These are phyloP conservation scores for Persicaria tinctoria DNA, from an alignment of 148 eudicot species.

Conservation along the genomic window DNA sequence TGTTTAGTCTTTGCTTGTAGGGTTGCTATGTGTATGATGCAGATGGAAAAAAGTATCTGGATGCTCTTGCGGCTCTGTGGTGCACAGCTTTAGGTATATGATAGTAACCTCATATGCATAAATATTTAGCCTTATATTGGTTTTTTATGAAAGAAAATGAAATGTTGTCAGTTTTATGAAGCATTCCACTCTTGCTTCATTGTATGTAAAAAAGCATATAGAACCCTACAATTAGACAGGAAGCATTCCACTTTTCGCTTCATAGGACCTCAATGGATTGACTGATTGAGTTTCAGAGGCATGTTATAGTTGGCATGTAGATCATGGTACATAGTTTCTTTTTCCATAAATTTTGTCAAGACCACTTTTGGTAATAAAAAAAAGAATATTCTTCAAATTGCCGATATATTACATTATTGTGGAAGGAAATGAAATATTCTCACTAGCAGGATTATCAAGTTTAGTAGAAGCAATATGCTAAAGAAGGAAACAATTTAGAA, in stretches of 20 bases:
- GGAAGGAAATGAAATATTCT: no score
- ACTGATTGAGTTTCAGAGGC: background rate
- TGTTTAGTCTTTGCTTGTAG: conserved; percentile 29
- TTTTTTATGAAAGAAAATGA: background rate
- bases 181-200: background rate
- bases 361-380: no score
- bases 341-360: background rate
- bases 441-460: background rate
- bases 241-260: background rate
- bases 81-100: conserved; percentile 77
- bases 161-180: background rate
- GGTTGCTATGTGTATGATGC: conserved; percentile 77
- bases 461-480: background rate
- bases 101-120: background rate
- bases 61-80: conserved; percentile 97
- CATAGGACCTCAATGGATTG: background rate
- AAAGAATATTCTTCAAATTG: no score
- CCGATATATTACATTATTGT: no score
- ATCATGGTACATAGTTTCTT: background rate
- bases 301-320: background rate
- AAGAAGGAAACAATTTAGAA: background rate
- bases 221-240: background rate
- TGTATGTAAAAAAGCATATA: background rate
- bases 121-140: background rate
- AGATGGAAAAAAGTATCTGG: conserved; percentile 83